A percentile compares a stretch with the other conserved stretches of the same genome.
These are phyloP conservation scores for Tylopilus sp. DNA, from an alignment of 1,284 basidiomycete species.

Conservation along the genomic window DNA sequence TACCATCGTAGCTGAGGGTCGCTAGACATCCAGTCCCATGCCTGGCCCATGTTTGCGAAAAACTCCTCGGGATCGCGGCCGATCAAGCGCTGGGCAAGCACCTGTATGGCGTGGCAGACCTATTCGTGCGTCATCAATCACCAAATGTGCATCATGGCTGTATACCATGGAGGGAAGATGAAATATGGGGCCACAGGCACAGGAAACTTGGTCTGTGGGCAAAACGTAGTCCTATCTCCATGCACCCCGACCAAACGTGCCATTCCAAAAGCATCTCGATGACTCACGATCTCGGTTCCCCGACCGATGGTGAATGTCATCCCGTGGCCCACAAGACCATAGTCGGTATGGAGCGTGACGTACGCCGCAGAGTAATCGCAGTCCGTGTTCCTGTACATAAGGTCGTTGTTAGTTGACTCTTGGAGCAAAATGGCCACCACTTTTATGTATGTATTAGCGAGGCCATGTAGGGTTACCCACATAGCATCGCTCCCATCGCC, in stretches of 20 bases:
- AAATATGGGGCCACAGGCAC: neutral
- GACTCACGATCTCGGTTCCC: constrained; percentile 81
- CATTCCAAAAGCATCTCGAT: neutral
- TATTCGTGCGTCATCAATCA: constrained; percentile 19
- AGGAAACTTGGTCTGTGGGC: no score
- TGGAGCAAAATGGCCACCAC: neutral
- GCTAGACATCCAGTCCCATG: constrained; percentile 72
- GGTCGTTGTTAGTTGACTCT: neutral
- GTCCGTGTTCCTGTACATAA: constrained; percentile 70
- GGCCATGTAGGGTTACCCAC: constrained; percentile 18
- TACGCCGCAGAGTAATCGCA: constrained; percentile 95
- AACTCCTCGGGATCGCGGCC: constrained; percentile 80
- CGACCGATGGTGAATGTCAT: constrained; percentile 96
- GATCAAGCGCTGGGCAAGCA: constrained; percentile 69
- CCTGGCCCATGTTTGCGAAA: constrained; percentile 83
- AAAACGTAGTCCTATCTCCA: neutral
- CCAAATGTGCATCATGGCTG: neutral
- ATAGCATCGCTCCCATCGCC: constrained; percentile 65
- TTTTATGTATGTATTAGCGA: neutral
- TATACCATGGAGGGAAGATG: neutral
- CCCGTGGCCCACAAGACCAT: constrained; percentile 69
- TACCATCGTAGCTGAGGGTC: constrained; percentile 88
- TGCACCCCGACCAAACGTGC: neutral
- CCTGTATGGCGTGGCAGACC: constrained; percentile 76
- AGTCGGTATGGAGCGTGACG: constrained; percentile 68